Evolutionary conservation across 179 eudicot genomes (phyloP), one percentile per base, ranked within the genome.

Genomic region (Patellifolia procumbens): DNA sequence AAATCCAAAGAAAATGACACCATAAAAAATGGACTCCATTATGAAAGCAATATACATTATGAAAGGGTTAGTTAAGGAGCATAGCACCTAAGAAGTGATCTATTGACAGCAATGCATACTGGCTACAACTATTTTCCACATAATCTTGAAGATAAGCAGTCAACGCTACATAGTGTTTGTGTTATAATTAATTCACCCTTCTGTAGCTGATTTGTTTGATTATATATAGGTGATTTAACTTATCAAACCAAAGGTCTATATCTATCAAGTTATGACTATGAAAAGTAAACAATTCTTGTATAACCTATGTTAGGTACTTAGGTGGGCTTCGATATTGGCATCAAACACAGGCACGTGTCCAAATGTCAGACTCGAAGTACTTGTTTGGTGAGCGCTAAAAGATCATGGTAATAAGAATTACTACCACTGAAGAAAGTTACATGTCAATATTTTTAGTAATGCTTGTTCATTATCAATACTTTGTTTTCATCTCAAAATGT

Each of bases 101-200:
- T 59, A 20, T 71, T 71, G 80, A 72, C 56, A 77, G 32, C 70
- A 70, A 53, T 52, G 74, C 48, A 6, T 71, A 34, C 32, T 71
- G 16, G n/a, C 73, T 70, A 53, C 2, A 32, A 32, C 74, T 55
- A 53, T 42, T 53, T 20, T 31, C 43, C 45, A 51, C 63, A 53
- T 22, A 9, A 20, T 49, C 2, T 29, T 15, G 22, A 35, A 51
- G 53, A 64, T 45, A 35, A 70, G 11, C 37, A 45, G 61, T 24
- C 39, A 52, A 58, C n/a, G 45, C 10, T 42, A 78, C 17, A n/a
- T 62, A 46, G 13, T 22, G 19, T 26, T 35, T 16, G 29, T 15
- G 7, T 20, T 16, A 56, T 26, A 16, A 4, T 34, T n/a, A 53
- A n/a, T n/a, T n/a, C n/a, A 59, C 16, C 15, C 17, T 5, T 22